Base-by-base conservation (phyloP, 164 flowering plant species). In the Dillenia suffruticosa region DNA sequence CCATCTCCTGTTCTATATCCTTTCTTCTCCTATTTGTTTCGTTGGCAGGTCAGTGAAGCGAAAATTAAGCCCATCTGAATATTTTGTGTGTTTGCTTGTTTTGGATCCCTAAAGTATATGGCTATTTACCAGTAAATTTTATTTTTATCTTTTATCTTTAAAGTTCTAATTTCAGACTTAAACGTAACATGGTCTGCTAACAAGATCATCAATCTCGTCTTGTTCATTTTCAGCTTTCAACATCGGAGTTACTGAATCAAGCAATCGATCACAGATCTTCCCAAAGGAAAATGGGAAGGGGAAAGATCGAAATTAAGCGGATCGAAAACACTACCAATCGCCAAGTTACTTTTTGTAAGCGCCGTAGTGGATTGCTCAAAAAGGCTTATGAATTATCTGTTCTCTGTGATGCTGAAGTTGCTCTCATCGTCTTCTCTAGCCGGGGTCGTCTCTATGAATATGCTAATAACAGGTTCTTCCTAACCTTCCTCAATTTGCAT, bases 361-460 rank as follows among this genome's bases (percentile, higher is more conserved):
- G 77, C 12, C 63, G 77, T 26, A 66, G 66, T 9, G 77, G 77
- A 11, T 59, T 74, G 12, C 73, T 69, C 26, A 74, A 70, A 62
- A 74, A 74, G 47, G 77, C 77, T 48, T 66, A 66, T 59, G 77
- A 74, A 57, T 59, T 74, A 45, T 69, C 77, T 12, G 63, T 69
- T 1, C 73, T 74, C 10, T 69, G 73, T n/a, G 77, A 74, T 24
- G 77, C 73, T 2, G 73, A 74, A 44, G 68, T 74, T 5, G 77
- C 73, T 12, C 70, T 74, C 14, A 52, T 74, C 48, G 68, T 74
- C 65, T 74, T 74, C 59, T 69, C 73, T 15, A 63, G 63, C 49
- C 77, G 77, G 4, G 77, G 77, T 8, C 73, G 73, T 22, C 77
- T 74, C 50, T 69, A 69, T 6, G 77, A 74, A 48, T 70, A 74